Percentiles rank a stretch among this genome's conserved stretches.
These are phyloP conservation scores for Chrysoporthe cubensis DNA, from an alignment of 2,329 filamentous ascomycete species.

Conservation along the genomic window DNA sequence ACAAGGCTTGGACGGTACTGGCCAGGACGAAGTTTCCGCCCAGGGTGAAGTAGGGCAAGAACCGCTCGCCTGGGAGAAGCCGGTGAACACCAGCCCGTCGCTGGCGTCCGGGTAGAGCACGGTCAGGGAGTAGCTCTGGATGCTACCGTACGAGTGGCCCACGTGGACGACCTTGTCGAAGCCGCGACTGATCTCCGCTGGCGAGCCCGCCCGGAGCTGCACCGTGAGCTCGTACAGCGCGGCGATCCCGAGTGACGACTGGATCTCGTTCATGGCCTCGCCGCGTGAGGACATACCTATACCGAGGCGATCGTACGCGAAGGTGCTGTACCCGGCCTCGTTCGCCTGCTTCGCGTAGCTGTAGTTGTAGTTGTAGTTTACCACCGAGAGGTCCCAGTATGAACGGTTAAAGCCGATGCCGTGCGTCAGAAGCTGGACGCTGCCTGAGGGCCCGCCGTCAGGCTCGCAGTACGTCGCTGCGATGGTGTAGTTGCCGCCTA, in stretches of 20 bases:
- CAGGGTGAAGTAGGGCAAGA: constrained; percentile 47
- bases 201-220: constrained; percentile 18
- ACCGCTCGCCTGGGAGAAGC: constrained; percentile 57
- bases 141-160: constrained; percentile 67
- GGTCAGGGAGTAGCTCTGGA: constrained; percentile 60
- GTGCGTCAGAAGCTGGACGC: constrained; percentile 55
- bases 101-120: constrained; percentile 55
- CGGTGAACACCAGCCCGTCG: constrained; percentile 63
- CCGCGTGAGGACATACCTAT: constrained; percentile 22
- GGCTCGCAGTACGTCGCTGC: constrained; percentile 66
- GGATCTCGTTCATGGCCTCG: constrained; percentile 25
- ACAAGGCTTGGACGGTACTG: constrained; percentile 35
- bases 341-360: constrained; percentile 18
- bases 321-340: constrained; percentile 25
- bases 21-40: constrained; percentile 54
- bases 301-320: constrained; percentile 25
- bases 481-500: constrained; percentile 59
- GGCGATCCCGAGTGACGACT: constrained; percentile 24
- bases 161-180: constrained; percentile 58
- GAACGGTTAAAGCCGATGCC: constrained; percentile 59
- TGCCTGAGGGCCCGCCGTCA: constrained; percentile 44
- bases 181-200: constrained; percentile 3
- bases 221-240: constrained; percentile 21
- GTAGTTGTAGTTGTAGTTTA: constrained; percentile 27
- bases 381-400: constrained; percentile 34